Evolutionary conservation across 768 basidiomycete genomes (phyloP), one percentile per base, ranked within the genome.

Genomic region (Rhizopogon rudus): DNA sequence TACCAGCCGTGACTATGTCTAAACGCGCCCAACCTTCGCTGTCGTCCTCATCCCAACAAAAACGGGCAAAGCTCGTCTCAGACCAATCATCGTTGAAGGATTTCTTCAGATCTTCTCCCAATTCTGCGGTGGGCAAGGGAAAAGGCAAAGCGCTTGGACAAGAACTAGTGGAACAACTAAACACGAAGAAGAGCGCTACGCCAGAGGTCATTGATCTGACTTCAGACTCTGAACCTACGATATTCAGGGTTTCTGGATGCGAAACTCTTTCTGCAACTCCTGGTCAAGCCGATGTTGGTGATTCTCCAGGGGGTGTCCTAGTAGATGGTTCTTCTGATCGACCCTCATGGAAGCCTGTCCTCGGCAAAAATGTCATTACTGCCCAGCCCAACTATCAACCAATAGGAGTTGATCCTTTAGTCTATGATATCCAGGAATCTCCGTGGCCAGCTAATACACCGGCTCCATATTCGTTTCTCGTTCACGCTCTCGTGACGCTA

Each of bases 401-500:
- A 29, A 53, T 62, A 5, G 63, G 77, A 42, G 66, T 77, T 39
- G 86, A 88, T 57, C 81, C 83, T 22, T 58, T 74, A 1, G 50
- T 57, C 14, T 87, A 83, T 64, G 63, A 71, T 52, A 66, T 77
- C 33, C 66, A 69, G 31, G 58, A 59, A n/a, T 74, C 73, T 51
- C 74, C 78, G 7, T 85, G 82, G 77, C 60, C 51, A 9, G 51
- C 50, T 39, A 55, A 20, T 57, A 62, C 61, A 28, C 65, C 75
- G 5, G 79, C 81, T 4, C 88, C 89, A 0, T 93, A 88, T 67
- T 78, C 86, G 2, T 88, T 90, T 65, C 77, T 93, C 25, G 80
- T 80, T 1, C 81, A 84, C 62, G 75, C 86, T 1, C 77, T 93
- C 6, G 74, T 77, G 9, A 73, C 79, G 9, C 65, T 92, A 22